Conservation (phyloP, 345 rosid species). For the Melaleuca alternifolia region DNA sequence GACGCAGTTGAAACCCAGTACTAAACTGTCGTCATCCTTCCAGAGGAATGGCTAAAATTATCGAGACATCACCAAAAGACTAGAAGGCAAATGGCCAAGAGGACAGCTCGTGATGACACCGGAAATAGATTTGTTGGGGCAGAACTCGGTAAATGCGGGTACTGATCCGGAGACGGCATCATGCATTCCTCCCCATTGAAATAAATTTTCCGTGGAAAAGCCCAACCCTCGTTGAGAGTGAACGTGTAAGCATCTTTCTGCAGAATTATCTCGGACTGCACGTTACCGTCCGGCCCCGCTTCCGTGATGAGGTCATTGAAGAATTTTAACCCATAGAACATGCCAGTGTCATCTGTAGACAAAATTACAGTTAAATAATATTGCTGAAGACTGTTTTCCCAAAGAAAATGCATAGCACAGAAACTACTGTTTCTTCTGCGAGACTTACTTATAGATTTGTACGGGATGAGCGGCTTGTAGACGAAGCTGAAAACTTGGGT, state of each 20-base stretch:
- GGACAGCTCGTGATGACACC: not conserved
- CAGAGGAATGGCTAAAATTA: not conserved
- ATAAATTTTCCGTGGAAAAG: constrained; percentile 59
- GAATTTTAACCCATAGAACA: constrained; percentile 53
- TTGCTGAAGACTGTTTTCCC: not conserved
- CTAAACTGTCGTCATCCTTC: not conserved
- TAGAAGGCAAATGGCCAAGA: not conserved
- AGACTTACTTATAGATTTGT: constrained; percentile 40
- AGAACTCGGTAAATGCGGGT: constrained; percentile 33
- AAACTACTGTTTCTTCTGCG: not conserved
- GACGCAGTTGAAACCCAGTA: not conserved
- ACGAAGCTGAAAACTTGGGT: constrained; percentile 41
- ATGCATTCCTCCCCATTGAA: constrained; percentile 45
- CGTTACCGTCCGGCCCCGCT: constrained; percentile 52
- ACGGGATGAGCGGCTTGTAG: constrained; percentile 35
- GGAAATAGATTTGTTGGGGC: not conserved
- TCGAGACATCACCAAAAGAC: not conserved
- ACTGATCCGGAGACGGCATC: constrained; percentile 38
- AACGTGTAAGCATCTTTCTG: constrained; percentile 42
- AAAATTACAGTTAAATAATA: not conserved
- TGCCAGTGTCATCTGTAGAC: constrained; percentile 45
- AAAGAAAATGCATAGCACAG: not conserved
- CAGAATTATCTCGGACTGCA: constrained; percentile 54
- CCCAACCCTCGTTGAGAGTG: constrained; percentile 70
- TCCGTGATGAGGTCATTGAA: constrained; percentile 53